Percentiles rank a stretch among this genome's conserved stretches.
Conservation (phyloP, 164 flowering plant species). For the Kingdonia uniflora region DNA sequence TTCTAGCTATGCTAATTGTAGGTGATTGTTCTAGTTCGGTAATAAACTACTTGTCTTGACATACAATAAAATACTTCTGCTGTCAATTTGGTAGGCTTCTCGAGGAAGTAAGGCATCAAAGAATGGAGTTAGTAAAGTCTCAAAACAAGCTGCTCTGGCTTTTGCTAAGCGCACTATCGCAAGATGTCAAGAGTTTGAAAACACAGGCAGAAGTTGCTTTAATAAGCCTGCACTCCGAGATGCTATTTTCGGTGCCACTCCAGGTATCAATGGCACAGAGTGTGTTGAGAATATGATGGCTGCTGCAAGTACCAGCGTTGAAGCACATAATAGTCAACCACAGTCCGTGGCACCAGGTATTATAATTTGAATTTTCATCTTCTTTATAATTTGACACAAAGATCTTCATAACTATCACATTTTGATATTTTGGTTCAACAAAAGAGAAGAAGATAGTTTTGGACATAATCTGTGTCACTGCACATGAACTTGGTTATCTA, state of each 20-base stretch:
- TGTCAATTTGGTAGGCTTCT: conserved; percentile 34
- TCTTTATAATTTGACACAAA: background rate
- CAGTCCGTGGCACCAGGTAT: conserved; percentile 39
- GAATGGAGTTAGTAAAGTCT: conserved; percentile 33
- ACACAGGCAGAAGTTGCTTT: conserved; percentile 54
- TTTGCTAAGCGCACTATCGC: conserved; percentile 56
- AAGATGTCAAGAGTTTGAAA: conserved; percentile 52
- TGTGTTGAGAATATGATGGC: conserved; percentile 19
- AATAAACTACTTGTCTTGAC: background rate
- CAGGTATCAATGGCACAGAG: conserved; percentile 25
- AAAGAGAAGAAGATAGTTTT: no score
- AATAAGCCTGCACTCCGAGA: conserved; percentile 46
- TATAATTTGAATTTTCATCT: conserved; percentile 12
- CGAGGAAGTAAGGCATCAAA: conserved; percentile 42
- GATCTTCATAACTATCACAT: no score
- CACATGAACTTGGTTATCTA: no score
- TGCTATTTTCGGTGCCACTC: conserved; percentile 30
- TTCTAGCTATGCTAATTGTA: no score
- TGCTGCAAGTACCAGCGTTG: conserved; percentile 25
- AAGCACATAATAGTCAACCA: conserved; percentile 23
- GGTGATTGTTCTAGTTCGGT: no score
- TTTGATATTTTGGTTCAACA: no score
- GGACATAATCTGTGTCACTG: no score
- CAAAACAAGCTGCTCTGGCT: conserved; percentile 63
- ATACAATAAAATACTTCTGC: background rate